Conservation (phyloP, 371 early-diverging fungal species). For the Haplosporangium sp. region DNA sequence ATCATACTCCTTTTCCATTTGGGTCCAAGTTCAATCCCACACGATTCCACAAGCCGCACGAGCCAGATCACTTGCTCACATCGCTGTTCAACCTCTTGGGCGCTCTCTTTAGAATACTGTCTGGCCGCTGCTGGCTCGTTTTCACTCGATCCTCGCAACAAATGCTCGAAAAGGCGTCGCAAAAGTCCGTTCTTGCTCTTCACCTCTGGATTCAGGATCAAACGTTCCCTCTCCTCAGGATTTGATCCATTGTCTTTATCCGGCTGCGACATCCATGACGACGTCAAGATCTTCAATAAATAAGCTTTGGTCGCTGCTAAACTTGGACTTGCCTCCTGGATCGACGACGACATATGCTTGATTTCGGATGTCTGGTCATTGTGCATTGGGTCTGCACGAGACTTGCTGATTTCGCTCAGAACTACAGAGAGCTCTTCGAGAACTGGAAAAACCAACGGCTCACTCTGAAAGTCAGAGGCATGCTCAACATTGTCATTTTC, state of each 20-base stretch:
- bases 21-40: conserved; percentile 32
- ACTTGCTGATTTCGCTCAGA: conserved; percentile 15
- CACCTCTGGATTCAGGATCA: conserved; percentile 11
- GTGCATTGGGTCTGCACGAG: background rate
- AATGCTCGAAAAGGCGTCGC: conserved; percentile 39
- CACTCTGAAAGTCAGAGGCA: background rate
- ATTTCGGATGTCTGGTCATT: no score
- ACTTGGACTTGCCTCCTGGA: background rate
- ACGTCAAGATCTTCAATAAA: conserved; percentile 17
- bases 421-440: conserved; percentile 23
- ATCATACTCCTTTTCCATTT: conserved; percentile 44
- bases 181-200: conserved; percentile 47
- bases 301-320: conserved; percentile 11
- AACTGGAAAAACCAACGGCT: conserved; percentile 8
- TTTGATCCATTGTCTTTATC: background rate
- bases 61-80: conserved; percentile 38
- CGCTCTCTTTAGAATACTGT: no score
- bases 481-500: no score
- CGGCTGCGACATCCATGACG: conserved; percentile 26
- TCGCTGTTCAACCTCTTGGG: conserved; percentile 18
- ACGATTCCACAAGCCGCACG: conserved; percentile 31
- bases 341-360: no score
- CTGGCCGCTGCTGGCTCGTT: background rate
- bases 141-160: conserved; percentile 6
- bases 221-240: background rate